Percentiles rank a stretch among this genome's conserved stretches.
phyloP scores from a whole-genome alignment of 2,329 filamentous ascomycete genomes.

The Emericellopsis atlantica region DNA sequence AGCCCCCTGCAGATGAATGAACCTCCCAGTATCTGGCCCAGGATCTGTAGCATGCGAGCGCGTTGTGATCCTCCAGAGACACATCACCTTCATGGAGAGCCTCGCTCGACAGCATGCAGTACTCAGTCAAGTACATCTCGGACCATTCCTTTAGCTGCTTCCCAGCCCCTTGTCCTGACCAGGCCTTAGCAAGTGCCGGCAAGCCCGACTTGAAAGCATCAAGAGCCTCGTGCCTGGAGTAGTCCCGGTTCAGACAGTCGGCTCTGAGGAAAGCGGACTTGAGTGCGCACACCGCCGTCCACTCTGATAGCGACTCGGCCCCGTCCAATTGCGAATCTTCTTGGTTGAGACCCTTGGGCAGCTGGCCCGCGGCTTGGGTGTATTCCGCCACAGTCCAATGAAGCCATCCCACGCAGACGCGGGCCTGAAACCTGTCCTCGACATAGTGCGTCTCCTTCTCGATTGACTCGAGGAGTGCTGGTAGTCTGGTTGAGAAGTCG shows the following conservation, averaged over 20 bases:
- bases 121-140: constrained; percentile 64
- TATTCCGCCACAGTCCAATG: constrained; percentile 69
- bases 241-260: constrained; percentile 40
- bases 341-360: constrained; percentile 51
- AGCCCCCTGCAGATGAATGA: constrained; percentile 33
- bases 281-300: constrained; percentile 71
- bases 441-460: constrained; percentile 39
- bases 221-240: constrained; percentile 45
- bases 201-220: constrained; percentile 54
- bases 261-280: constrained; percentile 71
- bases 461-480: constrained; percentile 41
- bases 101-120: constrained; percentile 56
- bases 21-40: constrained; percentile 61
- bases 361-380: constrained; percentile 39
- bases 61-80: constrained; percentile 36
- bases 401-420: constrained; percentile 73
- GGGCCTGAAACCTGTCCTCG: constrained; percentile 63
- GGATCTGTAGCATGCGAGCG: constrained; percentile 45
- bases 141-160: constrained; percentile 66
- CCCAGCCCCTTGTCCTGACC: constrained; percentile 36
- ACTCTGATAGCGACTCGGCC: constrained; percentile 48
- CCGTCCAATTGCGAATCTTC: constrained; percentile 38
- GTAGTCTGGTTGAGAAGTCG: constrained; percentile 29
- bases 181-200: constrained; percentile 44
- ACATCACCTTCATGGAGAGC: constrained; percentile 38